Conservation (phyloP, 192 early-diverging fungal genomes). For the Coemansia sp. region DNA sequence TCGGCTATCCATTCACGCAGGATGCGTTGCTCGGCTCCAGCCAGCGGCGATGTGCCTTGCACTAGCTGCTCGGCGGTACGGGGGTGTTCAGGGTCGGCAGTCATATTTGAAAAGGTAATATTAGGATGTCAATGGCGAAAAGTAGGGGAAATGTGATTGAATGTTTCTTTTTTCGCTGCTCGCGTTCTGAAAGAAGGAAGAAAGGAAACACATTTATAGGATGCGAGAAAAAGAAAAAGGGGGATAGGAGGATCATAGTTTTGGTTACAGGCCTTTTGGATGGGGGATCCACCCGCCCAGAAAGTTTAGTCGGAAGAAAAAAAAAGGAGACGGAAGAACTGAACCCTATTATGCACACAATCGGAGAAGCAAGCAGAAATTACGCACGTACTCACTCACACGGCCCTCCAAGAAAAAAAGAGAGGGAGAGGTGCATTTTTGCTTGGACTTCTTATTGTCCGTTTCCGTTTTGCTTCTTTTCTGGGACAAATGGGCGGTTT, state of each 20-base stretch:
- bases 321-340: neutral
- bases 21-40: conserved; percentile 43
- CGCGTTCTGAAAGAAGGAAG: too few species aligned
- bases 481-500: neutral
- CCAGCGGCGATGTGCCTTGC: conserved; percentile 21
- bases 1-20: conserved; percentile 48
- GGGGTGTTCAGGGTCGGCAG: neutral
- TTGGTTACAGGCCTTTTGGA: too few species aligned
- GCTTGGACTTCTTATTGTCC: too few species aligned
- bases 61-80: conserved; percentile 29
- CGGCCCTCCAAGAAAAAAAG: too few species aligned
- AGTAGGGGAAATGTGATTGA: too few species aligned
- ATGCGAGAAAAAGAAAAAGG: neutral
- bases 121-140: too few species aligned
- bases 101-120: too few species aligned
- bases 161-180: too few species aligned
- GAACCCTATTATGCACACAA: neutral
- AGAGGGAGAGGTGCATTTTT: too few species aligned
- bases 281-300: too few species aligned
- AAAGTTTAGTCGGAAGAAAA: neutral
- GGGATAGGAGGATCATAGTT: neutral
- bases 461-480: neutral
- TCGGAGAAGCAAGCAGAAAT: neutral
- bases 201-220: too few species aligned
- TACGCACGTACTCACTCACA: neutral